Conservation (phyloP, 805 yeast species). For the Spathaspora boniae region DNA sequence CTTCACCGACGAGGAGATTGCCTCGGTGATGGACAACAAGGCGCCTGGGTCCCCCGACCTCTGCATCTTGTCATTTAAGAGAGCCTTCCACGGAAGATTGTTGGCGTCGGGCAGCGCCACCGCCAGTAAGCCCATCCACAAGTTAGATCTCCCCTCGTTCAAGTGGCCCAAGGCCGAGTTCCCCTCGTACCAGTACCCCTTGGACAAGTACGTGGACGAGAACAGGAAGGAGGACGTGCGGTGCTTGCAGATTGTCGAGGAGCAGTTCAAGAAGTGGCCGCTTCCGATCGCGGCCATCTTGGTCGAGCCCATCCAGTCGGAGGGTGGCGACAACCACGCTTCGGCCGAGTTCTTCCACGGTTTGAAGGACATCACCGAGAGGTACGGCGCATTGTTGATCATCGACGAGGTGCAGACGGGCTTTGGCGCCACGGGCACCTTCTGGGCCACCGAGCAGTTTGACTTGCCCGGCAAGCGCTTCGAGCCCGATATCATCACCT, state of each 20-base stretch:
- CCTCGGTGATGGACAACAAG: conserved; percentile 71
- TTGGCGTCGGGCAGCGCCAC: conserved; percentile 91
- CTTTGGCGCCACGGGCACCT: conserved; percentile 78
- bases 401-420: conserved; percentile 91
- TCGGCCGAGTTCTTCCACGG: conserved; percentile 77
- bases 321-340: conserved; percentile 91
- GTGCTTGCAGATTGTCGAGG: conserved; percentile 74
- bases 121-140: conserved; percentile 92
- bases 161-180: conserved; percentile 96
- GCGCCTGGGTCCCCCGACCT: conserved; percentile 88
- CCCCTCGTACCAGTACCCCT: conserved; percentile 82
- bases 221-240: conserved; percentile 78
- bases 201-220: conserved; percentile 58
- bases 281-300: conserved; percentile 84
- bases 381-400: conserved; percentile 67
- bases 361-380: conserved; percentile 68
- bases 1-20: conserved; percentile 67
- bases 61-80: conserved; percentile 80
- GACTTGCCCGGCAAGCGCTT: conserved; percentile 64
- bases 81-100: conserved; percentile 92
- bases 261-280: conserved; percentile 61
- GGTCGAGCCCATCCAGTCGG: conserved; percentile 89
- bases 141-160: conserved; percentile 88
- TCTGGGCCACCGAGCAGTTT: conserved; percentile 91
- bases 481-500: conserved; percentile 81